Evolutionary conservation across 2,329 filamentous ascomycete species (phyloP).

Genomic region (Ophiostoma tasmaniense): DNA sequence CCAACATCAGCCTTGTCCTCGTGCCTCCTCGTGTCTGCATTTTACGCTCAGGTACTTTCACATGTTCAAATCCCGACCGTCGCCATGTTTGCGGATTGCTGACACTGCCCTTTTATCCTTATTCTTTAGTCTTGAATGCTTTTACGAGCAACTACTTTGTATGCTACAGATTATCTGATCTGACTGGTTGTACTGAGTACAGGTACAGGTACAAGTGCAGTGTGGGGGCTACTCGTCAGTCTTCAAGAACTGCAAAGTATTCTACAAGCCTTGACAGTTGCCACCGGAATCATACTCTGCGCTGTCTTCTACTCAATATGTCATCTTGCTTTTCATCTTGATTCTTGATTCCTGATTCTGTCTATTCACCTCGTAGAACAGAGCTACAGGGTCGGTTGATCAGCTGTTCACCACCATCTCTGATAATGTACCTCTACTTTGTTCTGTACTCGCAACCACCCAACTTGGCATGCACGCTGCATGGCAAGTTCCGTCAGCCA

Average conservation of each 20-base stretch:
- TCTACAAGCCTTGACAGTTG: neutral
- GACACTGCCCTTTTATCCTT: neutral
- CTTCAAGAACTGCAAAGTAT: too few relatives aligned
- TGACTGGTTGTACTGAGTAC: neutral
- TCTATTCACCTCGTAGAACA: too few relatives aligned
- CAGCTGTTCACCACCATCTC: too few relatives aligned
- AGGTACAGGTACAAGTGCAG: neutral
- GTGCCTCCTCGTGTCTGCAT: neutral
- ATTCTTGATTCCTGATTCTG: too few relatives aligned
- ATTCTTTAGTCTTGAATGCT: neutral
- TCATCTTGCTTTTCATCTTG: too few relatives aligned
- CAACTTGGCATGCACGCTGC: neutral
- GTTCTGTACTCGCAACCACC: neutral
- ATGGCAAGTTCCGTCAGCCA: conserved; percentile 1
- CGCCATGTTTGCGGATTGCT: neutral
- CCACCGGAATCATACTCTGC: neutral
- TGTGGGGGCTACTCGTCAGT: neutral
- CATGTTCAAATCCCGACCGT: too few relatives aligned
- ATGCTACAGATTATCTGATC: neutral
- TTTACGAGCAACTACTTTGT: too few relatives aligned
- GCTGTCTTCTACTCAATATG: too few relatives aligned
- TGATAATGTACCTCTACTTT: neutral
- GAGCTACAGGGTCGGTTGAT: too few relatives aligned
- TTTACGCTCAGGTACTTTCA: too few relatives aligned
- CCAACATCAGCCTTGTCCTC: neutral